These are phyloP conservation scores for Trichoderma atroviride DNA, from an alignment of 2,329 filamentous ascomycete genomes.

Conservation along the genomic window DNA sequence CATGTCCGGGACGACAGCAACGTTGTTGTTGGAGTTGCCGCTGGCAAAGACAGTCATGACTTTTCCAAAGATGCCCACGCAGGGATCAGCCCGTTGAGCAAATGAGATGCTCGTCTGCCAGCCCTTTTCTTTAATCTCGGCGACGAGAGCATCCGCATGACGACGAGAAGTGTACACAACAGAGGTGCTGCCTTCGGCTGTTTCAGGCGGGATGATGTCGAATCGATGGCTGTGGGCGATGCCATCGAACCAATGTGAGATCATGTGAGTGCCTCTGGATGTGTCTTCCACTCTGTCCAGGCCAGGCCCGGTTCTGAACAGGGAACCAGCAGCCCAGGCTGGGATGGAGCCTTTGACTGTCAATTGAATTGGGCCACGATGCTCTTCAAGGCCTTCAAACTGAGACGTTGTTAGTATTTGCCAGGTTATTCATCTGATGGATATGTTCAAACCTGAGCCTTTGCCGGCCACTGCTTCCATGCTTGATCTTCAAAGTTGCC, in stretches of 20 bases:
- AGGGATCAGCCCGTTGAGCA: constrained; percentile 72
- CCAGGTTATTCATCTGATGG: not conserved
- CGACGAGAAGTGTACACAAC: constrained; percentile 74
- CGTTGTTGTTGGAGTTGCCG: constrained; percentile 56
- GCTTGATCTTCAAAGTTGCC: constrained; percentile 37
- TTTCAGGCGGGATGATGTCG: constrained; percentile 58
- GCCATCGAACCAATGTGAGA: constrained; percentile 82
- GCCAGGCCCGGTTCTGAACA: constrained; percentile 77
- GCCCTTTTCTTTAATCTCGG: constrained; percentile 63
- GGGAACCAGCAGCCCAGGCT: constrained; percentile 67
- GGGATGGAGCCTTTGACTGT: constrained; percentile 68
- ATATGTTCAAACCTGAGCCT: constrained; percentile 44
- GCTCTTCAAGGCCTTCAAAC: constrained; percentile 70
- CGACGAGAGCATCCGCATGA: constrained; percentile 65
- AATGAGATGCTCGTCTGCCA: constrained; percentile 62
- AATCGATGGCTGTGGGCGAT: constrained; percentile 73
- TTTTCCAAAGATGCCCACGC: constrained; percentile 72
- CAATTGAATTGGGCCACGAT: constrained; percentile 66
- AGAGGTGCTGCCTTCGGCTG: constrained; percentile 30
- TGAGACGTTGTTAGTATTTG: constrained; percentile 37
- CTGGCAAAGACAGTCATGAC: constrained; percentile 62
- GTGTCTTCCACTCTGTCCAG: constrained; percentile 62
- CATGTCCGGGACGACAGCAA: constrained; percentile 66
- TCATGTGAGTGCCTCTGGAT: constrained; percentile 59
- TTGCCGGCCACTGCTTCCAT: constrained; percentile 52